These are phyloP conservation scores for Eustoma russellianum DNA, from an alignment of 257 asterid genomes.

Conservation along the genomic window DNA sequence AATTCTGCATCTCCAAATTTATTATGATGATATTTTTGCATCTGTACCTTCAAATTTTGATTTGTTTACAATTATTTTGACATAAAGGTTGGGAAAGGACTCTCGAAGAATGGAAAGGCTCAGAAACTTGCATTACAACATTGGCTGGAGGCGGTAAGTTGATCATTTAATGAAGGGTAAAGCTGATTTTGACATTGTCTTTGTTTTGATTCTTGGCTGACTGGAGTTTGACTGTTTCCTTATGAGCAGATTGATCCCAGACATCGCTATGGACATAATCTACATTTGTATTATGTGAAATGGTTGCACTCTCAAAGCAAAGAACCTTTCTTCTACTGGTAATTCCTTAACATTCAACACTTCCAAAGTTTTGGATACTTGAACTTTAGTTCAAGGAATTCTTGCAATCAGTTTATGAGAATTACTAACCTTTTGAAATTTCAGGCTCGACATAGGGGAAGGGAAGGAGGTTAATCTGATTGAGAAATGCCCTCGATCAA, in stretches of 20 bases:
- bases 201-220: conserved; percentile 16
- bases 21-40: neutral
- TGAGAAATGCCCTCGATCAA: conserved; percentile 72
- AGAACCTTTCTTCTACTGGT: conserved; percentile 57
- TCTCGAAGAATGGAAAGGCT: conserved; percentile 78
- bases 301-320: conserved; percentile 65
- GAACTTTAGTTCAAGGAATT: no score
- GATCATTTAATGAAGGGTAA: neutral
- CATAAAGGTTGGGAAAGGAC: conserved; percentile 76
- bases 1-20: neutral
- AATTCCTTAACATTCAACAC: conserved; percentile 8
- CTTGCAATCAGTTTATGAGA: neutral
- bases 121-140: conserved; percentile 91
- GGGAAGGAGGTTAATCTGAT: conserved; percentile 72
- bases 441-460: conserved; percentile 93
- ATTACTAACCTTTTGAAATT: conserved; percentile 11
- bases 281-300: conserved; percentile 47
- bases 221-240: conserved; percentile 1
- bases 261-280: conserved; percentile 65
- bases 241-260: conserved; percentile 51
- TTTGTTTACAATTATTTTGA: conserved; percentile 3
- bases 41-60: neutral
- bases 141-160: conserved; percentile 96
- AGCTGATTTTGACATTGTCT: neutral
- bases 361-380: neutral